Evolutionary conservation across 140 eudicot species (phyloP).

Genomic region (Flaveria floridana): DNA sequence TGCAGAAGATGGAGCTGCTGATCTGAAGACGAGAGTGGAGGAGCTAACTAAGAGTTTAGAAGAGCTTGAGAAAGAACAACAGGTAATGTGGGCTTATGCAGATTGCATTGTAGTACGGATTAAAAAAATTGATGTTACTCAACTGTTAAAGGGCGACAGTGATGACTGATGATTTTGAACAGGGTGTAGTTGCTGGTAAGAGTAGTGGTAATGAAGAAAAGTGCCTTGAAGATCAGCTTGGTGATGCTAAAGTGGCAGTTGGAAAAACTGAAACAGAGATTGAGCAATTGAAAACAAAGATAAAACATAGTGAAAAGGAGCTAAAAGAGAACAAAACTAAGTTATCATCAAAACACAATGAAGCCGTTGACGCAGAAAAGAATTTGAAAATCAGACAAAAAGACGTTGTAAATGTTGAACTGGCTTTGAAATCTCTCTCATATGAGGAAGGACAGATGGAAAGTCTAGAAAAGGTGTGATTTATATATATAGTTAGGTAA

Average conservation of each 20-base stretch:
- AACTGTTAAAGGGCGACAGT: slow-evolving; percentile 8
- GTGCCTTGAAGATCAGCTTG: slow-evolving; percentile 93
- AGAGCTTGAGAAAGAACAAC: slow-evolving; percentile 84
- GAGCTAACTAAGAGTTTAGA: slow-evolving; percentile 75
- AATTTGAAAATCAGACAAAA: slow-evolving; percentile 62
- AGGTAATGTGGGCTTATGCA: slow-evolving; percentile 41
- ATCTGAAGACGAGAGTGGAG: slow-evolving; percentile 52
- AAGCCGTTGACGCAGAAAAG: slow-evolving; percentile 74
- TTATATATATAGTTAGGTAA: slow-evolving; percentile 21
- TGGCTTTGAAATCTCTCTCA: slow-evolving; percentile 56
- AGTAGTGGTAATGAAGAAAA: slow-evolving; percentile 92
- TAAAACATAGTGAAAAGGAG: slow-evolving; percentile 76
- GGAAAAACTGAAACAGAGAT: slow-evolving; percentile 89
- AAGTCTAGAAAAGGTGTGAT: slow-evolving; percentile 59
- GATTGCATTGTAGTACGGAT: slow-evolving; percentile 5
- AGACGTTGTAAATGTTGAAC: slow-evolving; percentile 72
- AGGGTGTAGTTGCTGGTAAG: slow-evolving; percentile 97
- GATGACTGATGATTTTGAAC: slow-evolving; percentile 10
- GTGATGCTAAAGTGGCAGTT: slow-evolving; percentile 93
- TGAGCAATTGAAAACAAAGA: slow-evolving; percentile 77
- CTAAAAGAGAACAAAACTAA: slow-evolving; percentile 63
- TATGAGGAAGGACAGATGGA: slow-evolving; percentile 84
- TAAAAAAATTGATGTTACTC: background rate
- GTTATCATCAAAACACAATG: slow-evolving; percentile 60
- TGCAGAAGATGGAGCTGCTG: slow-evolving; percentile 95